phyloP scores from a whole-genome alignment of 2,329 filamentous ascomycete species.

The Xylaria sp. region DNA sequence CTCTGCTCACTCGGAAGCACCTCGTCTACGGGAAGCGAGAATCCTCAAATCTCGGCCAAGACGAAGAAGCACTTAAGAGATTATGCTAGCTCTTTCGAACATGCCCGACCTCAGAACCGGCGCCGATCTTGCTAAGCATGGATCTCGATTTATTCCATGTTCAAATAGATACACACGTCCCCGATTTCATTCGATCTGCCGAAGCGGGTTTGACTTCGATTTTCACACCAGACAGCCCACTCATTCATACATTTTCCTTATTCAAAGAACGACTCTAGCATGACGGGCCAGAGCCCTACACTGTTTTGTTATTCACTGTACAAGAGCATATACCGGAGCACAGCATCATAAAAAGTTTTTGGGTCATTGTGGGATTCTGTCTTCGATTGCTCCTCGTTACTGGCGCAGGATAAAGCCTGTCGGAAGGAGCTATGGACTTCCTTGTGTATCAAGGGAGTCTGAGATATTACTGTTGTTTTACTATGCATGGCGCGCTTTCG shows the following conservation, averaged over 20 bases:
- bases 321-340: conserved; percentile 63
- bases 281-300: conserved; percentile 43
- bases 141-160: conserved; percentile 19
- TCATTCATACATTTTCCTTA: conserved; percentile 44
- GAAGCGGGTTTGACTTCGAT: conserved; percentile 40
- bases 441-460: conserved; percentile 47
- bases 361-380: conserved; percentile 48
- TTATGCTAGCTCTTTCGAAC: conserved; percentile 91
- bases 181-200: conserved; percentile 42
- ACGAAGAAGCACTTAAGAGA: conserved; percentile 82
- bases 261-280: conserved; percentile 45
- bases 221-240: conserved; percentile 42
- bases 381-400: conserved; percentile 45
- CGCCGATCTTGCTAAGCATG: conserved; percentile 64
- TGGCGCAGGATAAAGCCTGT: conserved; percentile 47
- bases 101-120: conserved; percentile 70
- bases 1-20: conserved; percentile 81
- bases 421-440: conserved; percentile 43
- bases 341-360: conserved; percentile 59
- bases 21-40: conserved; percentile 63
- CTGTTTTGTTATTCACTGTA: conserved; percentile 54
- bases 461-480: conserved; percentile 50
- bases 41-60: conserved; percentile 74
- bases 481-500: conserved; percentile 46
- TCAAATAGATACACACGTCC: conserved; percentile 39